Base-by-base conservation (phyloP, 2,329 filamentous ascomycete species). In the Aspergillus novofumigatus region DNA sequence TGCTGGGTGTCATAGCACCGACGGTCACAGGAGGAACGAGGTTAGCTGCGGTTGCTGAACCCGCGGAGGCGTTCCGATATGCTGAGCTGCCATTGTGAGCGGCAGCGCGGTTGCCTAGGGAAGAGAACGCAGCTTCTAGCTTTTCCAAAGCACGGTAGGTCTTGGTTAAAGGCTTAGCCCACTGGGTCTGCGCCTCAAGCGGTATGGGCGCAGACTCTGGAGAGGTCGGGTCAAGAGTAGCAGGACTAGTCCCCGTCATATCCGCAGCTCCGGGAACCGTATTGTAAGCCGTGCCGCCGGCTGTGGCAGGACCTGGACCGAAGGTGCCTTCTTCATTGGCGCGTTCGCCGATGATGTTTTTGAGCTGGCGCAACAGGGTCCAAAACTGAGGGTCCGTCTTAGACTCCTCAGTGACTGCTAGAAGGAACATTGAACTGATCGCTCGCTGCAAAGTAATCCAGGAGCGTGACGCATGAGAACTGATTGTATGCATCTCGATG, bases 401-500 rank as follows among this genome's bases (percentile, higher is more conserved):
- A 20, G 74, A 72, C 57, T 80, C 78, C 14, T 77, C 75, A 5
- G 77, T 69, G 7, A 78, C 76, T 1, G 76, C 78, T 20, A 80
- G 69, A 2, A 80, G 66, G 62, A 80, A 79, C 17, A 77, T 76
- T 5, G 75, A 77, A 51, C 77, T 79, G 55, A 80, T 77, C 32
- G 77, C 75, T 25, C 78, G 74, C 58, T 80, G 78, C 23, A 80
- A 60, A 21, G 73, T 72, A 50, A 78, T 78, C 78, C 78, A 80
- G 4, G 77, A 78, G 10, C 78, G 74, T 17, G 76, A 71, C 1
- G 74, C 77, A 49, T 77, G 74, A 2, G 72, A 71, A 57, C 72
- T 77, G 50, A 76, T 67, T 7, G 70, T 66, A 54, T 78, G 72
- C 56, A 87, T 72, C 52, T 85, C 84, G 2, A 86, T 78, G 67